These are phyloP conservation scores for Meyerozyma carpophila DNA, from an alignment of 1,139 yeast species.

Conservation along the genomic window DNA sequence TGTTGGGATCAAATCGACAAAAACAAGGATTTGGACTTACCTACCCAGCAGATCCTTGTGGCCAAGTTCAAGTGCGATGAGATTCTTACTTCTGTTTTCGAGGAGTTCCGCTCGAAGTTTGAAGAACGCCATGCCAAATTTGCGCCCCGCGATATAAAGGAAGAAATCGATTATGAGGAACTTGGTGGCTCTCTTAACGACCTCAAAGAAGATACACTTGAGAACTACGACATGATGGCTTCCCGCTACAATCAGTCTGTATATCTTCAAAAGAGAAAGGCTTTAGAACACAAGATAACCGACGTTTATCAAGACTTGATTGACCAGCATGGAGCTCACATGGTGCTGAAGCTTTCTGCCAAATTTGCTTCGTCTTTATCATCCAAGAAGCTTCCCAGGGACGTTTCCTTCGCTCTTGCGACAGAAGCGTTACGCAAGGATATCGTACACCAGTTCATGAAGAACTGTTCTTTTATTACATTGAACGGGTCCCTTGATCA, in stretches of 20 bases:
- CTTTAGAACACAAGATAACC: slow-evolving; percentile 44
- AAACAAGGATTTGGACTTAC: slow-evolving; percentile 90
- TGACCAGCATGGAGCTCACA: slow-evolving; percentile 23
- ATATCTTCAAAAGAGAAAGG: slow-evolving; percentile 54
- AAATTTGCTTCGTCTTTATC: slow-evolving; percentile 5
- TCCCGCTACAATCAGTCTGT: slow-evolving; percentile 65
- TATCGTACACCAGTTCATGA: slow-evolving; percentile 12
- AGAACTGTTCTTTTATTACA: slow-evolving; percentile 16
- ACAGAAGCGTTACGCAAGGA: slow-evolving; percentile 5
- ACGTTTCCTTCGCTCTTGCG: slow-evolving; percentile 2
- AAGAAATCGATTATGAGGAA: slow-evolving; percentile 25
- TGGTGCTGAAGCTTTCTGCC: slow-evolving; percentile 11
- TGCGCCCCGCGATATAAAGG: slow-evolving; percentile 6
- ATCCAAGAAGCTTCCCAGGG: slow-evolving; percentile 8
- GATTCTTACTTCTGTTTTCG: slow-evolving; percentile 51
- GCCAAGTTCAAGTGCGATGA: slow-evolving; percentile 96
- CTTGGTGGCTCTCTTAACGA: slow-evolving; percentile 37
- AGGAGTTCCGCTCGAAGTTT: slow-evolving; percentile 38
- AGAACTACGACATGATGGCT: slow-evolving; percentile 61
- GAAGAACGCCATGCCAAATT: slow-evolving; percentile 12
- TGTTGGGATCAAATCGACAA: slow-evolving; percentile 93
- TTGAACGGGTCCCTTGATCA: slow-evolving; percentile 19
- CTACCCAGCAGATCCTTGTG: slow-evolving; percentile 92
- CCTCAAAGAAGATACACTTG: slow-evolving; percentile 42
- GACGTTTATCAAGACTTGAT: slow-evolving; percentile 39